These are phyloP conservation scores for Verbascum thapsus DNA, from an alignment of 257 asterid species.

Conservation along the genomic window DNA sequence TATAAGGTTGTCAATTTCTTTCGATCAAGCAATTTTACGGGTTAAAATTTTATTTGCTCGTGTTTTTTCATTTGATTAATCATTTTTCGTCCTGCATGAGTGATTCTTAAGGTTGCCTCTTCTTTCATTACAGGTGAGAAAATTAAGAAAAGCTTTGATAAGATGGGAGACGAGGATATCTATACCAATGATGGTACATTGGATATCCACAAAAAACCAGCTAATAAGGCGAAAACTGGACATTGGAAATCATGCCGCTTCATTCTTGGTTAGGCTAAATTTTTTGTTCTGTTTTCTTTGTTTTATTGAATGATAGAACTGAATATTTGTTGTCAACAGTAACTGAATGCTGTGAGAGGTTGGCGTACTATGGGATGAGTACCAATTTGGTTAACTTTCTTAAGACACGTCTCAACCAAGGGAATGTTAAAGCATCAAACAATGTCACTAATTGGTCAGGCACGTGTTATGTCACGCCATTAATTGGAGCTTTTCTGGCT, in stretches of 20 bases:
- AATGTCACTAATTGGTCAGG: conserved; percentile 78
- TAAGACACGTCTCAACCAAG: conserved; percentile 44
- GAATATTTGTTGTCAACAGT: conserved; percentile 37
- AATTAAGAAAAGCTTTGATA: not conserved
- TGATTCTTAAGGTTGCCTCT: not conserved
- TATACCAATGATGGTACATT: no score
- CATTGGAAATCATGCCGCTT: no score
- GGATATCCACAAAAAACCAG: no score
- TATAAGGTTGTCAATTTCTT: not conserved
- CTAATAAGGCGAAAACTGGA: no score
- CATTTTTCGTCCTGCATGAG: not conserved
- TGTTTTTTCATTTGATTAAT: not conserved
- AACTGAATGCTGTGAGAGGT: conserved; percentile 76
- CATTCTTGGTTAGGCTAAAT: not conserved
- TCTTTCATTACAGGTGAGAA: conserved; percentile 9
- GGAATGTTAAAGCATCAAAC: conserved; percentile 51
- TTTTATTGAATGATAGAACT: not conserved
- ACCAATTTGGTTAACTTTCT: conserved; percentile 80
- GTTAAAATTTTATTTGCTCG: not conserved
- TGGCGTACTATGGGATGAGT: conserved; percentile 91
- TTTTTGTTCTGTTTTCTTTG: not conserved
- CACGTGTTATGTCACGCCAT: conserved; percentile 75
- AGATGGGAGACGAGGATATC: no score
- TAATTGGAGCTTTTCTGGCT: conserved; percentile 77
- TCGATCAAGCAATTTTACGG: not conserved